phyloP scores from a whole-genome alignment of 805 yeast genomes.

The Ogataea nonfermentans region DNA sequence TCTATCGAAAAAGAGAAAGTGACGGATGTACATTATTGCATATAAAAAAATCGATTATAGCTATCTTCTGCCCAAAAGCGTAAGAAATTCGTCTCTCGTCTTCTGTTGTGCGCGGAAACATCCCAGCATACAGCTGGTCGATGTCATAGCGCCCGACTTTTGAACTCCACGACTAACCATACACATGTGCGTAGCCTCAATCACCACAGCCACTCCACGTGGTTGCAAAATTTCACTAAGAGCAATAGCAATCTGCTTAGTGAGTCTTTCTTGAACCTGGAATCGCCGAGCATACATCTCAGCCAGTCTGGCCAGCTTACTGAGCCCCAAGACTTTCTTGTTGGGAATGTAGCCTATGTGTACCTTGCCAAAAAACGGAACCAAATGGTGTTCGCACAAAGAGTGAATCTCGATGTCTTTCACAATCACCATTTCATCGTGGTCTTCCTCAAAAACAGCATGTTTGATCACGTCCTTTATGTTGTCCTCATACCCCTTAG shows the following conservation, averaged over 20 bases:
- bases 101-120: constrained; percentile 91
- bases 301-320: constrained; percentile 91
- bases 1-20: constrained; percentile 25
- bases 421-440: constrained; percentile 98
- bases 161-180: constrained; percentile 98
- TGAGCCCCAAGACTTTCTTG: constrained; percentile 85
- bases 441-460: constrained; percentile 97
- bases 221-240: constrained; percentile 87
- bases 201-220: constrained; percentile 96
- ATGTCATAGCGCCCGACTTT: constrained; percentile 89
- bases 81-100: constrained; percentile 94
- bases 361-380: constrained; percentile 95
- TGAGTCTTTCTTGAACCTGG: constrained; percentile 96
- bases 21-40: constrained; percentile 11
- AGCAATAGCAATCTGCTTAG: constrained; percentile 97
- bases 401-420: constrained; percentile 91
- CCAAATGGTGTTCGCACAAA: constrained; percentile 95
- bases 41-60: constrained; percentile 9
- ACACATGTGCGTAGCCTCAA: constrained; percentile 98
- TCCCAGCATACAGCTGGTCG: constrained; percentile 96
- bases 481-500: constrained; percentile 95
- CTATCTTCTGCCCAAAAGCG: constrained; percentile 59
- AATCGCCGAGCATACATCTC: constrained; percentile 95
- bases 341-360: constrained; percentile 98
- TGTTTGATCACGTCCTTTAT: constrained; percentile 87